Evolutionary conservation across 139 green algal genomes (phyloP), one percentile per base, ranked within the genome.

Genomic region (Zygnema circumcarinatum): DNA sequence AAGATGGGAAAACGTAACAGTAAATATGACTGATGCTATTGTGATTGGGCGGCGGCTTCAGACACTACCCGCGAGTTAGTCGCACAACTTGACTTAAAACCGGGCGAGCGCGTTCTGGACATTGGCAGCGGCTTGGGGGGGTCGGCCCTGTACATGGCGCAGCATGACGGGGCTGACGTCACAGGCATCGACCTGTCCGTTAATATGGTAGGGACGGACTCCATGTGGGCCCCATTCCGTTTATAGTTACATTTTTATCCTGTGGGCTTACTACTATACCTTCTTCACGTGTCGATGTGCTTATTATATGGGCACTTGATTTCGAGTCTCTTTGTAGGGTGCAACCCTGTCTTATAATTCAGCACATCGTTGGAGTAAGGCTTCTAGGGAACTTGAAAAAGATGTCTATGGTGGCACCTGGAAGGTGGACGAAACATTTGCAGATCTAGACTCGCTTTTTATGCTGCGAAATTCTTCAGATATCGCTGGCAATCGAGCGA

Each of bases 131-230:
- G 95, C 85, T 88, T 94, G 3, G 95, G 95, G 38, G 84, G 84
- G 29, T 91, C 91, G 47, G 93, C 90, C 36, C 93, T 98, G 79
- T 93, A 93, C 86, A 94, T 96, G 84, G 90, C 94, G 0, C 73
- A 93, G 20, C 81, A 81, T 25, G 94, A 91, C 62, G 93, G 89
- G 47, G 94, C 92, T 20, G 92, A 94, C 21, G 95, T 98, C 0
- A 93, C 95, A 40, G 95, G 93, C 47, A 92, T 98, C 21, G 95
- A 98, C 88, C 89, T 98, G 35, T 95, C 92, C 0, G 92, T 96
- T 29, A 98, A 97, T 87, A 95, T 95, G 92, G 86, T 98, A 29
- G 73, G 83, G 16, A 20, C n/a, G n/a, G n/a, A n/a, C n/a, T n/a
- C n/a, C n/a, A n/a, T n/a, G n/a, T n/a, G n/a, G n/a, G n/a, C n/a